phyloP scores from a whole-genome alignment of 768 basidiomycete genomes.

The Mycena kentingensis region DNA sequence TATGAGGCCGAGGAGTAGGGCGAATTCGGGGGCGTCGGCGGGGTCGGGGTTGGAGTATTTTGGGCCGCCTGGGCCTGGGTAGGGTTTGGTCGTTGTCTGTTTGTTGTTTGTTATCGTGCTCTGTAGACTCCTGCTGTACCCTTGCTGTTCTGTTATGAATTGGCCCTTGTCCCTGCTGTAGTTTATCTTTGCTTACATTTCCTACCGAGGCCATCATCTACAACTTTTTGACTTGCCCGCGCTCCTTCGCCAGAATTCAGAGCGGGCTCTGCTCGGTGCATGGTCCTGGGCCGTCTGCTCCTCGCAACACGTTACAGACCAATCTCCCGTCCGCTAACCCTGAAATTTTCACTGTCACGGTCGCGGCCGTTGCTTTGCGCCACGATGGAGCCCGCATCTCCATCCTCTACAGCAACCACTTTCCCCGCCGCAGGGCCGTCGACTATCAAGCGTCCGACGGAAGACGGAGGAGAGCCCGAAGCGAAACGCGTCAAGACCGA shows the following conservation, averaged over 20 bases:
- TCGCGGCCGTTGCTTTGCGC: too few species aligned
- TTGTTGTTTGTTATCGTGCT: neutral
- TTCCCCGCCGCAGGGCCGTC: neutral
- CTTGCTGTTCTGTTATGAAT: neutral
- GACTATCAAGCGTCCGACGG: conserved; percentile 9
- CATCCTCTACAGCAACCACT: conserved; percentile 1
- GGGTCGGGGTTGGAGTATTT: neutral
- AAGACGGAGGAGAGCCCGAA: conserved; percentile 10
- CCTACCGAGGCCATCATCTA: neutral
- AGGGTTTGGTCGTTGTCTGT: neutral
- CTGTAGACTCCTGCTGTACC: neutral
- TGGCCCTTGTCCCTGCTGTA: too few species aligned
- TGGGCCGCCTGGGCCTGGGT: neutral
- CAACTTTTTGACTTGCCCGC: too few species aligned
- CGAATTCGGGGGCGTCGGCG: neutral
- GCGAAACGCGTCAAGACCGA: conserved; percentile 20
- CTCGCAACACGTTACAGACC: too few species aligned
- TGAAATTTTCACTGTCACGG: too few species aligned
- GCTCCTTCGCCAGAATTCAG: too few species aligned
- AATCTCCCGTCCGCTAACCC: too few species aligned
- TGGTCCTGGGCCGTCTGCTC: too few species aligned
- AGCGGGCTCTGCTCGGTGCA: too few species aligned
- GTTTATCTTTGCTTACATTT: neutral
- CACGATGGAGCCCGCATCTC: neutral
- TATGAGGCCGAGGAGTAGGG: neutral